These are phyloP conservation scores for Periconia sp. DNA, from an alignment of 2,329 filamentous ascomycete genomes.

Conservation along the genomic window DNA sequence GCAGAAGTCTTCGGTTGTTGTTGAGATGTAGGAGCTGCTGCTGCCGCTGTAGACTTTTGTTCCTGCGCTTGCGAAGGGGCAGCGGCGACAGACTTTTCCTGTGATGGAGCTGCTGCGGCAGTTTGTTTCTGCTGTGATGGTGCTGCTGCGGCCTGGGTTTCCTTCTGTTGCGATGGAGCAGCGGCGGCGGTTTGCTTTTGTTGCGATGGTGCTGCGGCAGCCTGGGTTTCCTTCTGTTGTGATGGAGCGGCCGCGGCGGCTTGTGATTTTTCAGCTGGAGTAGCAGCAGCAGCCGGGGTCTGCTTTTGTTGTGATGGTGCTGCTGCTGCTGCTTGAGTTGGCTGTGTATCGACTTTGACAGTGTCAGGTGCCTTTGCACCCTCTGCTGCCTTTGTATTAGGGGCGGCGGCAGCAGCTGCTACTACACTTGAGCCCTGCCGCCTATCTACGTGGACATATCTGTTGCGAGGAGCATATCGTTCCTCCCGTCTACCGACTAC, in stretches of 20 bases:
- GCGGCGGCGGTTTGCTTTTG: no score
- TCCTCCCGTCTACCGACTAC: slow-evolving; percentile 1
- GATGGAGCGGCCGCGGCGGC: background rate
- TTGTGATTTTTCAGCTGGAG: no score
- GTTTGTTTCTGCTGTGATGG: no score
- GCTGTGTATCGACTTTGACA: background rate
- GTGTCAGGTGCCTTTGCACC: background rate
- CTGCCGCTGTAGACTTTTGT: background rate
- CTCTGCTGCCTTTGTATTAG: background rate
- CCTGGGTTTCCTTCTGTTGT: background rate
- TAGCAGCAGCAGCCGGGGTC: background rate
- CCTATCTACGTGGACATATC: slow-evolving; percentile 3
- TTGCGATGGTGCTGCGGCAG: background rate
- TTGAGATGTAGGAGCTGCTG: background rate
- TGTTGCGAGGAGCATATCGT: background rate
- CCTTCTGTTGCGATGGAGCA: background rate
- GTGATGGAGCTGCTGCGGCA: background rate
- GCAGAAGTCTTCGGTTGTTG: background rate
- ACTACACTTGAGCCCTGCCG: background rate
- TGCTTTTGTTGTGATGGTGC: background rate
- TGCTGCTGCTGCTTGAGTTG: background rate
- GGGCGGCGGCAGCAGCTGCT: background rate
- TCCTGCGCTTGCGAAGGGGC: background rate
- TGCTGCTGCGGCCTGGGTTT: background rate
- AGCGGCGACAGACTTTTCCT: background rate